phyloP scores from a whole-genome alignment of 768 basidiomycete species.

The Leccinum disarticulatum region DNA sequence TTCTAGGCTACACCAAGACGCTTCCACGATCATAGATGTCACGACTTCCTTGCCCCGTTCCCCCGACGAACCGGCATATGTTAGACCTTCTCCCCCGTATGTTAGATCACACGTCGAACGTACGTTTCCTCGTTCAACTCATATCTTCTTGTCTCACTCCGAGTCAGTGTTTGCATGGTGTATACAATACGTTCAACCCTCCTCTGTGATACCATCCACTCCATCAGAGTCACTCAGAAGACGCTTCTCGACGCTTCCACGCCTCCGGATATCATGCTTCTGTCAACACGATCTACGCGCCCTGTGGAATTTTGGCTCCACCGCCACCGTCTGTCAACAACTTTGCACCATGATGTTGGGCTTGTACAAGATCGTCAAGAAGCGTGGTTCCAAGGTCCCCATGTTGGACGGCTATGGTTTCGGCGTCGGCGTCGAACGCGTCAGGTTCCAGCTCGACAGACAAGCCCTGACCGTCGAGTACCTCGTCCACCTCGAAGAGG shows the following conservation, averaged over 20 bases:
- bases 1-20: conserved; percentile 78
- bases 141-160: conserved; percentile 5
- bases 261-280: conserved; percentile 83
- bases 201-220: conserved; percentile 32
- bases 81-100: conserved; percentile 88
- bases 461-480: conserved; percentile 85
- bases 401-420: conserved; percentile 76
- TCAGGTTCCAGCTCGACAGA: conserved; percentile 78
- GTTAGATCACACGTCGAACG: conserved; percentile 84
- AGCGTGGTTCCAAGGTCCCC: conserved; percentile 73
- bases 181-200: conserved; percentile 63
- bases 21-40: conserved; percentile 83
- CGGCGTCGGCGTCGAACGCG: conserved; percentile 76
- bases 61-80: conserved; percentile 84
- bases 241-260: conserved; percentile 32
- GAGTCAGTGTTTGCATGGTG: conserved; percentile 87
- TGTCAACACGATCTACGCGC: conserved; percentile 94
- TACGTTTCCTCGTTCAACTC: conserved; percentile 36
- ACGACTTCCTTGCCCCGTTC: conserved; percentile 94
- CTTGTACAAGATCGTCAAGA: conserved; percentile 75
- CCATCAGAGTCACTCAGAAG: conserved; percentile 38
- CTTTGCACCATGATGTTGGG: conserved; percentile 84
- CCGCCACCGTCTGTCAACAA: conserved; percentile 68
- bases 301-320: conserved; percentile 76
- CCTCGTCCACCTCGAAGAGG: conserved; percentile 70